Evolutionary conservation across 305 asterid species (phyloP), one percentile per base, ranked within the genome.

Genomic region (Nicotiana rustica): DNA sequence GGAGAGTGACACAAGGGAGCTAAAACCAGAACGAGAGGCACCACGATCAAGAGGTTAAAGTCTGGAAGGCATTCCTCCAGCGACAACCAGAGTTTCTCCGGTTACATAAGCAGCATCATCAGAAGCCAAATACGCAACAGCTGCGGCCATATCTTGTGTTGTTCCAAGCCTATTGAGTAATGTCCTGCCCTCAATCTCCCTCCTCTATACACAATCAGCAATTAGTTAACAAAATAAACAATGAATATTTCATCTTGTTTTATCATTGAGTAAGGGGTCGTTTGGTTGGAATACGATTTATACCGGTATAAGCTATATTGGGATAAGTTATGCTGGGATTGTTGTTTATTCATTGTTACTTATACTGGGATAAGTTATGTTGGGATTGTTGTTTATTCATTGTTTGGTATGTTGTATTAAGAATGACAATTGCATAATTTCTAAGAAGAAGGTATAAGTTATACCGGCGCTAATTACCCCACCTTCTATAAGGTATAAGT

Each of bases 21-120:
- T 69, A 44, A 38, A 69, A 69, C 4, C 59, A 10, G 59, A 18
- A 10, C 10, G 77, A 6, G 57, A 69, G 56, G n/a, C 15, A 70
- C 59, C 29, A 6, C 3, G 0, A 71, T 44, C 1, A 31, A 71
- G 21, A 73, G 56, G 79, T 78, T 87, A 95, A 73, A 95, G 98
- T 81, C 98, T 90, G n/a, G 97, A 95, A 59, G 91, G 94, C 85
- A 70, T 86, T 82, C 98, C 99, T 79, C 99, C 99, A n/a, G 97
- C 97, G 49, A 94, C 94, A 18, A 93, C 92, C 86, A 95, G 82
- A 59, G 91, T 90, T 86, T 95, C 99, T 60, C 98, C 98, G 0
- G 97, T 95, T 7, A 95, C 88, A 84, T 94, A 94, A 38, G 97
- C 83, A 81, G 98, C 97, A 76, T 95, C 99, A n/a, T 92, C 96